Evolutionary conservation across 768 basidiomycete genomes (phyloP).

Genomic region (Mycena haematopus): DNA sequence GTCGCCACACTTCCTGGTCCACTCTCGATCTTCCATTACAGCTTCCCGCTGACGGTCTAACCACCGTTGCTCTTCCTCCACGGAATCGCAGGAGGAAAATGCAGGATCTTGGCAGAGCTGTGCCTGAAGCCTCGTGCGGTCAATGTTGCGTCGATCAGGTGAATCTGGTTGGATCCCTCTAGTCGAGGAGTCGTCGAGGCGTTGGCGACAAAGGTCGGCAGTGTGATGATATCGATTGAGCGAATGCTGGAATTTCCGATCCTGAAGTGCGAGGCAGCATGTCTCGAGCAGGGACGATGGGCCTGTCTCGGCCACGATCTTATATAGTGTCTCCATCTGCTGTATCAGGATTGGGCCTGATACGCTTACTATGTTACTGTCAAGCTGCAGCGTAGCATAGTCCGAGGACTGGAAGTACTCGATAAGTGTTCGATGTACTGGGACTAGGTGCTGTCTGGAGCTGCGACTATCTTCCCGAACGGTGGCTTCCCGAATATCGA

Average conservation of each 20-base stretch:
- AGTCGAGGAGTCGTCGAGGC: conserved; percentile 14
- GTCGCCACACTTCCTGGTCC: neutral
- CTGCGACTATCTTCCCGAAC: neutral
- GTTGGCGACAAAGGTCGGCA: conserved; percentile 10
- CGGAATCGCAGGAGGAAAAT: conserved; percentile 12
- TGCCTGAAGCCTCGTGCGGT: neutral
- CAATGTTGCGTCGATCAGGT: conserved; percentile 6
- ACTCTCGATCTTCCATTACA: conserved; percentile 11
- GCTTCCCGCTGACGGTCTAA: conserved; percentile 12
- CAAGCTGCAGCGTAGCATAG: neutral
- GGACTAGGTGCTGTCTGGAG: conserved; percentile 7
- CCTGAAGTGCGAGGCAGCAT: conserved; percentile 9
- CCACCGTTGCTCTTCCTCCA: conserved; percentile 12
- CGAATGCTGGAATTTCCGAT: neutral
- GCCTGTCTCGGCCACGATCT: conserved; percentile 3
- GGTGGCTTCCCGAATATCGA: conserved; percentile 14
- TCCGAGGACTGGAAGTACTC: conserved; percentile 14
- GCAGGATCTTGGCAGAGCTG: conserved; percentile 12
- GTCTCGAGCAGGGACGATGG: conserved; percentile 7
- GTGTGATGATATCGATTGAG: conserved; percentile 15
- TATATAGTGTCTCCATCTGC: conserved; percentile 6
- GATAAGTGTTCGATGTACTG: conserved; percentile 5
- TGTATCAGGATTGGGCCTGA: neutral
- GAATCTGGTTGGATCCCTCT: conserved; percentile 4
- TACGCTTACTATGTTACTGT: neutral